Evolutionary conservation across 164 flowering plant species (phyloP), one percentile per base, ranked within the genome.

Genomic region (Vitis riparia): DNA sequence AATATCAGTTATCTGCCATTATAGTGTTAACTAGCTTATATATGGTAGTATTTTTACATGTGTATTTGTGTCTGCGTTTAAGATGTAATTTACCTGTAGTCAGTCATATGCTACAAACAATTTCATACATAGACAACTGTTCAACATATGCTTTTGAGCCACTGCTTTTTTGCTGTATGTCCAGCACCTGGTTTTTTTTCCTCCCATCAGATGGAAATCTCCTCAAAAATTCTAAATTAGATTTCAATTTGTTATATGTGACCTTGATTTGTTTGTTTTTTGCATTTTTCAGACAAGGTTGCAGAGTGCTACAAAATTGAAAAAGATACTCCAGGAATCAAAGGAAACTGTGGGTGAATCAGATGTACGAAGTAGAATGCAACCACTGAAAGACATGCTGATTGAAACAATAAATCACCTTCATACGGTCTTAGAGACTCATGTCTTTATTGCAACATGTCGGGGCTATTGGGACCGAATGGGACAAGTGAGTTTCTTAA

Each of bases 391-490:
- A 70, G 98, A 92, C 10, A 92, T 84, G 79, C 85, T 94, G 51
- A 73, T 76, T 52, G 81, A 70, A 60, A 88, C 97, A 44, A 84
- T 92, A 15, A 84, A 77, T 79, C 97, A 91, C 75, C 90, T 94
- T 50, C 97, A 92, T 67, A 63, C 85, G 2, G 65, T 89, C 29
- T 86, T 87, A 80, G 97, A 81, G 77, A 80, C 83, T 47, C 90
- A 81, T 66, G 97, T 94, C 8, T 94, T 92, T 79, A 77, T 92
- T 55, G 79, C 95, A 23, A 73, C 87, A 27, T 92, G 97, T 70
- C 86, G 97, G 55, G 93, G 97, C 56, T 94, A 80, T 63, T 94
- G 98, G 98, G 97, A 94, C 66, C 80, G 88, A 30, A 91, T 90
- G 90, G 98, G 97, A 47, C 92, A 89, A 85, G 98, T 88, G 66